Evolutionary conservation across 208 protist genomes (phyloP).

Genomic region (Leishmania major): DNA sequence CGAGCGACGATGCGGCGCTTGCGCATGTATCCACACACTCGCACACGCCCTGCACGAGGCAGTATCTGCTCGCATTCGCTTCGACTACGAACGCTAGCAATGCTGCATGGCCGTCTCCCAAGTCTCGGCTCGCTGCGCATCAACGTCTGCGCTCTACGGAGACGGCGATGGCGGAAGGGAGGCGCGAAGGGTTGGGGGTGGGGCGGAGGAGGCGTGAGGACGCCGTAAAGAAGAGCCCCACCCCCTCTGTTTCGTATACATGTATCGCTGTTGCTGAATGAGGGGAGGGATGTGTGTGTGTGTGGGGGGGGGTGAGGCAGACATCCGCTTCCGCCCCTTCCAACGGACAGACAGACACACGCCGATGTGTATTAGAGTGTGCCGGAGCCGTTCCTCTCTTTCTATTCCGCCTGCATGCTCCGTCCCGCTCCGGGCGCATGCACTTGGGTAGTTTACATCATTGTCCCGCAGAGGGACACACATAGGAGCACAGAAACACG

Average conservation of each 20-base stretch:
- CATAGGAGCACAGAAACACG: background rate
- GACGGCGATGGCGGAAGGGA: background rate
- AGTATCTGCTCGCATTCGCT: background rate
- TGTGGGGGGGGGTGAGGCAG: background rate
- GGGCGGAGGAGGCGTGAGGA: background rate
- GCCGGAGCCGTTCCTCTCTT: background rate
- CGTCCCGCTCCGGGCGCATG: background rate
- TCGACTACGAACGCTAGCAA: background rate
- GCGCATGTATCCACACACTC: conserved; percentile 4
- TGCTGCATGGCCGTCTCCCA: background rate
- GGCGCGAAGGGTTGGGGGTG: background rate
- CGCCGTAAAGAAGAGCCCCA: background rate
- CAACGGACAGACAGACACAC: background rate
- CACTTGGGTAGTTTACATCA: background rate
- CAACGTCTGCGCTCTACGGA: background rate
- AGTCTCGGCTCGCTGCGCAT: background rate
- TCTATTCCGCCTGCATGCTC: background rate
- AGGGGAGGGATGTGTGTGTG: background rate
- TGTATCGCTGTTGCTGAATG: background rate
- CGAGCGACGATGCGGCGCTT: background rate
- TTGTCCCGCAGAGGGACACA: background rate
- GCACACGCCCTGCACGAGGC: background rate
- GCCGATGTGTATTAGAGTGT: background rate
- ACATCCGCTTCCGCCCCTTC: background rate
- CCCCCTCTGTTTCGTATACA: background rate